Percentiles rank a stretch among this genome's conserved stretches.
Evolutionary conservation across 208 protist species (phyloP).

Genomic region (Giardia duodenalis): DNA sequence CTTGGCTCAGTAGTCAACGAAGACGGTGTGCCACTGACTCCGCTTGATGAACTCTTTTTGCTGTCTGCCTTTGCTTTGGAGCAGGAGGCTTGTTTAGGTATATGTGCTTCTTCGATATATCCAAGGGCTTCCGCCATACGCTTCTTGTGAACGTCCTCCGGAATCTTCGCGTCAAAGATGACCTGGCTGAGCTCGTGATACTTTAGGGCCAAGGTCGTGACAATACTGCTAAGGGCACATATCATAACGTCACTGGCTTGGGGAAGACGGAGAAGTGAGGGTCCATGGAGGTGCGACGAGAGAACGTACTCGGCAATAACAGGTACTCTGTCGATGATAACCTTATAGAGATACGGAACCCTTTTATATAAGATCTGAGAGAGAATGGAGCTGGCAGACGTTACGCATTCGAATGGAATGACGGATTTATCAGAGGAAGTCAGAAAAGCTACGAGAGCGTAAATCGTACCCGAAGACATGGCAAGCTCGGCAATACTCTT

Average conservation of each 20-base stretch:
- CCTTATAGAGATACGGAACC: neutral
- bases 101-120: neutral
- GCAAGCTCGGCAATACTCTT: neutral
- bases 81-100: neutral
- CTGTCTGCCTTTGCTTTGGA: neutral
- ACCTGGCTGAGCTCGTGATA: neutral
- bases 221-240: neutral
- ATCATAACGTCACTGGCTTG: neutral
- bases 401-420: neutral
- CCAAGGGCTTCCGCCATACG: neutral
- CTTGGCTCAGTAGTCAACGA: too few relatives aligned
- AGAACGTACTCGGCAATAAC: neutral
- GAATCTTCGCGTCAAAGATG: neutral
- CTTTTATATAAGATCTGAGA: conserved; percentile 12
- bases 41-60: neutral
- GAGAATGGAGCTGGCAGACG: neutral
- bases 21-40: neutral
- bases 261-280: neutral
- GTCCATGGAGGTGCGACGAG: neutral
- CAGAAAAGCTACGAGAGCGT: neutral
- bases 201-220: neutral
- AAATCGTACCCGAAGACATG: neutral
- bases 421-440: neutral
- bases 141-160: neutral
- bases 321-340: neutral